Percentiles rank a stretch among this genome's conserved stretches.
Evolutionary conservation across 345 rosid genomes (phyloP).

Genomic region (Xanthoceras sorbifolium): DNA sequence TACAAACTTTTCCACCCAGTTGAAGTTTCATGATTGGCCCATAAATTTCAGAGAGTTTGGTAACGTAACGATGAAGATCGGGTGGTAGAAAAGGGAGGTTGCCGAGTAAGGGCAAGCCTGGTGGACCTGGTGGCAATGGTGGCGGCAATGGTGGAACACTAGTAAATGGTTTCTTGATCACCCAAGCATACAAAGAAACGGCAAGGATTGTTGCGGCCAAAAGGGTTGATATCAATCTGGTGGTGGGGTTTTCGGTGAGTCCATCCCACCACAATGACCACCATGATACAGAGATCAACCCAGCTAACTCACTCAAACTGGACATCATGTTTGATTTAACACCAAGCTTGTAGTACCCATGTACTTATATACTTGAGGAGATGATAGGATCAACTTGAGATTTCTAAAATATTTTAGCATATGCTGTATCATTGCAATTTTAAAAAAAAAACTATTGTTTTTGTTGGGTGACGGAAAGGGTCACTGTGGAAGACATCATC

Average conservation of each 20-base stretch:
- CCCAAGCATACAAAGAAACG: conserved; percentile 3
- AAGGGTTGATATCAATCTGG: background rate
- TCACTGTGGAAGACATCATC: too few relatives aligned
- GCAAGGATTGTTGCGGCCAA: background rate
- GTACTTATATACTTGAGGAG: too few relatives aligned
- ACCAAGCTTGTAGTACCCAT: too few relatives aligned
- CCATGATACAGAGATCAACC: background rate
- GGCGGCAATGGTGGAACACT: conserved; percentile 15
- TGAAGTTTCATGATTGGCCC: too few relatives aligned
- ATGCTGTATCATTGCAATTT: too few relatives aligned
- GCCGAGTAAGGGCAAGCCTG: conserved; percentile 31
- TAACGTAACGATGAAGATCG: conserved; percentile 24
- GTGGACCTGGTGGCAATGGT: conserved; percentile 24
- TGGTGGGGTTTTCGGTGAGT: background rate
- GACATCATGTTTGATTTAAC: too few relatives aligned
- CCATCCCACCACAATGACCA: conserved; percentile 2
- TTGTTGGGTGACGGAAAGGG: too few relatives aligned
- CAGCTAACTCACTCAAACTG: too few relatives aligned
- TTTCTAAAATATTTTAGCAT: too few relatives aligned
- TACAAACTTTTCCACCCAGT: conserved; percentile 23
- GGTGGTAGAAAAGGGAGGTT: conserved; percentile 28
- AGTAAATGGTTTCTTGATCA: conserved; percentile 12
- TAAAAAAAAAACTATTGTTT: too few relatives aligned
- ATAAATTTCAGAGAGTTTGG: too few relatives aligned
- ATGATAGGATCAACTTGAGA: too few relatives aligned